Conservation (phyloP, 2,329 filamentous ascomycete genomes). For the Furcasterigmium furcatum region DNA sequence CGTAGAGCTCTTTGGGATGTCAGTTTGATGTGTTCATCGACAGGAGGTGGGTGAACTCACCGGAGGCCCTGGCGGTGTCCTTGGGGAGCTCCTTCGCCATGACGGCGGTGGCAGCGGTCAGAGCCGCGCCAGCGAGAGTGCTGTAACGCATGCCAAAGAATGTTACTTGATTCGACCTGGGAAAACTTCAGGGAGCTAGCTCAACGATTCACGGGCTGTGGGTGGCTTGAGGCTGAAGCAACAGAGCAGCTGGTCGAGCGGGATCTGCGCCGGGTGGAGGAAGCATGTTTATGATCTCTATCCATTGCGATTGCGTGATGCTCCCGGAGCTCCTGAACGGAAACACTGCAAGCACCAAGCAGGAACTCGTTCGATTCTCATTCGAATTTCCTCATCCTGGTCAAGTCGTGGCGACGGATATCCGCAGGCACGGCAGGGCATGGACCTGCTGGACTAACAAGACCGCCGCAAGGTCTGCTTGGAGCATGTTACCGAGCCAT, state of each 20-base stretch:
- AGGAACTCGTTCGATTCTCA: not conserved
- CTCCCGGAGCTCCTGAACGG: not conserved
- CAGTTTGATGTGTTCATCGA: not conserved
- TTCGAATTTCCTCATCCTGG: not conserved
- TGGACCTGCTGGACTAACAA: not conserved
- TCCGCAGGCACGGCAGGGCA: not conserved
- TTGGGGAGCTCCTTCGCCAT: slow-evolving; percentile 12
- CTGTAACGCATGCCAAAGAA: slow-evolving; percentile 11
- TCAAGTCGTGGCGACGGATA: not conserved
- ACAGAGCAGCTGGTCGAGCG: not conserved
- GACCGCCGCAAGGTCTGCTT: not conserved
- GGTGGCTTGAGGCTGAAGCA: not conserved
- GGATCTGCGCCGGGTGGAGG: not conserved
- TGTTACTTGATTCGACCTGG: not conserved
- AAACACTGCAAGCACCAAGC: not conserved
- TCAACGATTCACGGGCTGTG: too few relatives aligned
- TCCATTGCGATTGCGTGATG: not conserved
- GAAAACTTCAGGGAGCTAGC: not conserved
- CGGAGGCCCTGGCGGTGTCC: slow-evolving; percentile 8
- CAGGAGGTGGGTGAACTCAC: slow-evolving; percentile 1
- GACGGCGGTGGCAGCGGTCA: slow-evolving; percentile 7
- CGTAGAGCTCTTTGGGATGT: slow-evolving; percentile 10
- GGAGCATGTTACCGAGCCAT: not conserved
- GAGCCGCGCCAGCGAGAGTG: slow-evolving; percentile 9
- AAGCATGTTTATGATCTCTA: not conserved